phyloP scores from a whole-genome alignment of 129 eudicot genomes.

The Apium graveolens region DNA sequence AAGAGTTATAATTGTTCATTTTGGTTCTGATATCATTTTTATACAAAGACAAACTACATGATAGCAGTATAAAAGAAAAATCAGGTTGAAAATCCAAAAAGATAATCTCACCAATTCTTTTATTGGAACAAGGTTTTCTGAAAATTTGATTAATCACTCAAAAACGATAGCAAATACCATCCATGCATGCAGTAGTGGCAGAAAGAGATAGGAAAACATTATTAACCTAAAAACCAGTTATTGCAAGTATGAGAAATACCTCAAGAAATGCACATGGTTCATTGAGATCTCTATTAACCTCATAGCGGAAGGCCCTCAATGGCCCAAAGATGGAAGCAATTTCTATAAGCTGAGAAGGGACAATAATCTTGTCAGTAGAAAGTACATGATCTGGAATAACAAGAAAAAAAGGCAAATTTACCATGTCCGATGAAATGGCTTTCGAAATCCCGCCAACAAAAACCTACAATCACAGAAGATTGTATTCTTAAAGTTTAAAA shows the following conservation, averaged over 20 bases:
- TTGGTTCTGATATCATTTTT: background rate
- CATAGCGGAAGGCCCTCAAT: conserved; percentile 73
- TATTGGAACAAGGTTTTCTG: background rate
- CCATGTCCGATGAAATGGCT: conserved; percentile 70
- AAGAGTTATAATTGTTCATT: background rate
- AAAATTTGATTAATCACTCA: background rate
- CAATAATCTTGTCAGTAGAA: conserved; percentile 2
- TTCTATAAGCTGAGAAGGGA: conserved; percentile 65
- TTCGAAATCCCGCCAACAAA: conserved; percentile 87
- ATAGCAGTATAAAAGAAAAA: background rate
- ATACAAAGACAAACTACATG: background rate
- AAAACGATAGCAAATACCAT: background rate
- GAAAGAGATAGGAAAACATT: background rate
- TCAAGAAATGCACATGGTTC: conserved; percentile 75
- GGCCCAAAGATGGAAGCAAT: conserved; percentile 82
- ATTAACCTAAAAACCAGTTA: background rate
- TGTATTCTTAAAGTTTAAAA: background rate
- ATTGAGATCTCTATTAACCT: conserved; percentile 32
- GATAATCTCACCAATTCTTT: background rate
- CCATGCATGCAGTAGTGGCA: background rate
- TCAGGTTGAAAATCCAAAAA: background rate
- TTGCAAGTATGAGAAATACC: conserved; percentile 34
- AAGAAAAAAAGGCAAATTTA: conserved; percentile 17
- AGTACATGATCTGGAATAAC: background rate
- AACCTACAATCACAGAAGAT: conserved; percentile 39